Conservation (phyloP, 73 alveolate species). For the Paramecium caudatum region DNA sequence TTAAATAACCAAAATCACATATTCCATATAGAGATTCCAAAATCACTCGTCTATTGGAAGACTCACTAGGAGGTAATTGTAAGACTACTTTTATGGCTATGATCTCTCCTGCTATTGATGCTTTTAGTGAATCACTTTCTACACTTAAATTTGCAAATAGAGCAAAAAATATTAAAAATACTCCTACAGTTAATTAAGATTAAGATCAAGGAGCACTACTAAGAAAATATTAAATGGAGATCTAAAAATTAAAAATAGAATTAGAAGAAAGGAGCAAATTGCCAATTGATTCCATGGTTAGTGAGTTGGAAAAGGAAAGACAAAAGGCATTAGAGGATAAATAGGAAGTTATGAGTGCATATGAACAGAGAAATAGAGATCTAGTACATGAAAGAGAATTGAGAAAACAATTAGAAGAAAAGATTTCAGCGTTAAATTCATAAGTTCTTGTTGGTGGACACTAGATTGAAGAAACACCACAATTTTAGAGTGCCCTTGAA, state of each 20-base stretch:
- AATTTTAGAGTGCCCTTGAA: constrained; percentile 94
- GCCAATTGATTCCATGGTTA: constrained; percentile 81
- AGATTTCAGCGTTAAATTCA: constrained; percentile 94
- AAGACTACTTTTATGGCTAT: constrained; percentile 80
- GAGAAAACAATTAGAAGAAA: constrained; percentile 96
- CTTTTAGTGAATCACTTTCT: constrained; percentile 95
- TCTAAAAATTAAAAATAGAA: constrained; percentile 94
- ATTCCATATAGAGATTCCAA: constrained; percentile 92
- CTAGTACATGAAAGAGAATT: constrained; percentile 95
- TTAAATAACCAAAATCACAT: constrained; percentile 82
- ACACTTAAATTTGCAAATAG: constrained; percentile 99
- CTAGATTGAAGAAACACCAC: constrained; percentile 97
- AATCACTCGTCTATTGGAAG: constrained; percentile 90
- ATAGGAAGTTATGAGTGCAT: constrained; percentile 95
- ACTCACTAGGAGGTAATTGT: constrained; percentile 93
- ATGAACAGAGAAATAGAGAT: constrained; percentile 94
- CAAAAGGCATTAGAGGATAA: constrained; percentile 96
- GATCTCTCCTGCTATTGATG: constrained; percentile 96
- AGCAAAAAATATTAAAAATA: constrained; percentile 97
- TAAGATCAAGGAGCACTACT: constrained; percentile 96
- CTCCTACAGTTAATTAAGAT: constrained; percentile 97
- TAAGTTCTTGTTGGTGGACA: constrained; percentile 97
- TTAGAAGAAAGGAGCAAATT: constrained; percentile 88
- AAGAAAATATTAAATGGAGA: constrained; percentile 97
- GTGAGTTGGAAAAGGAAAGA: constrained; percentile 93